Base-by-base conservation (phyloP, 2,329 filamentous ascomycete species). In the Ophiocordyceps sinensis region DNA sequence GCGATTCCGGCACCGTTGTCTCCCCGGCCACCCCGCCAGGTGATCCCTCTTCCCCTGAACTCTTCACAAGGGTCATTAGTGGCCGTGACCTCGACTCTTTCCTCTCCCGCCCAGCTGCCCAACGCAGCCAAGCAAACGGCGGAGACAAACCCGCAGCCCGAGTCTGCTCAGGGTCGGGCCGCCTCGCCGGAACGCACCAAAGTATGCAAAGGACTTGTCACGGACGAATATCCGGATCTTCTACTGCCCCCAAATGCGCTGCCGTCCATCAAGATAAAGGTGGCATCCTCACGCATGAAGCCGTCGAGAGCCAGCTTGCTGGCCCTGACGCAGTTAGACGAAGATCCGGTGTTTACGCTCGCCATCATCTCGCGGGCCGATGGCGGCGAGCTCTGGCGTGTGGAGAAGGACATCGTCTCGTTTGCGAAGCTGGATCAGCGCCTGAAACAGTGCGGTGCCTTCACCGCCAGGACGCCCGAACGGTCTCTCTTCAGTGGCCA, bases 261-360 rank as follows among this genome's bases (percentile, higher is more conserved):
- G 8, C 83, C 85, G 4, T 85, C 85, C 1, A 82, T 98, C 42
- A 76, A 83, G 47, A 79, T 95, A 38, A 85, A 76, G 56, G 89
- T 95, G 4, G 85, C 87, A 4, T 96, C 91, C 5, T 96, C 91
- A 19, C 79, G 91, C n/a, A 79, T 98, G 68, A 87, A 85, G 55
- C 91, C 89, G 13, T 94, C 89, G 0, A 73, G 89, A 47, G 79
- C 86, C 31, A 95, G 88, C 56, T 75, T 91, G 50, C 67, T 94
- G 53, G 84, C 79, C 2, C 67, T 87, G 11, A 89, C 78, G 39
- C 80, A 85, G 45, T 68, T 83, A 17, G 88, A 95, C 43, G 89
- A 94, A 55, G 88, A 95, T 51, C 86, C 88, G 0, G 89, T 96
- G 1, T 95, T 96, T 53, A 94, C 87, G 0, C 67, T 98, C 41